phyloP scores from a whole-genome alignment of 345 rosid species.

The Anastatica hierochuntica region DNA sequence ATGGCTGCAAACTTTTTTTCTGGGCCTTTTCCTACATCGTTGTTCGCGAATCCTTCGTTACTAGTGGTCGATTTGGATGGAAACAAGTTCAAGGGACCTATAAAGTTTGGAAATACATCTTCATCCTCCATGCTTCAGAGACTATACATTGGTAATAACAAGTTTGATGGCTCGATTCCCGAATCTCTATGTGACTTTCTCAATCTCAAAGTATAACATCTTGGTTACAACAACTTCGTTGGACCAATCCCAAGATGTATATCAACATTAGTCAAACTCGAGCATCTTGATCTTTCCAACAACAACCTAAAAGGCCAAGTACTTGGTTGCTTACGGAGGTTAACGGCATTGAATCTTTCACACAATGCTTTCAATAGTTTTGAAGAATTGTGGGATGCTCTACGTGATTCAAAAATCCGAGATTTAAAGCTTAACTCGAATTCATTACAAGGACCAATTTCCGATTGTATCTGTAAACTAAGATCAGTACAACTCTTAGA shows the following conservation, averaged over 20 bases:
- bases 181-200: background rate
- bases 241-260: background rate
- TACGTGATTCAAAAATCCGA: too few relatives aligned
- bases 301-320: background rate
- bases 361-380: background rate
- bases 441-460: background rate
- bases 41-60: background rate
- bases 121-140: background rate
- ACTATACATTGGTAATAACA: background rate
- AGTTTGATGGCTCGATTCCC: background rate
- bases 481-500: background rate
- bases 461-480: background rate
- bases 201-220: background rate
- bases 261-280: background rate
- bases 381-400: too few relatives aligned
- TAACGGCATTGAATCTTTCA: background rate
- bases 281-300: background rate
- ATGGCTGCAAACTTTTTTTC: background rate
- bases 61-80: background rate
- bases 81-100: background rate
- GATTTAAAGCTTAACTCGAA: background rate
- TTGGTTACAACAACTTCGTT: background rate
- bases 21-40: background rate
- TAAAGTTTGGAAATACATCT: constrained; percentile 3
- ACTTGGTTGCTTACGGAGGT: background rate